These are phyloP conservation scores for Eutrema salsugineum DNA, from an alignment of 441 rosid genomes.

Conservation along the genomic window DNA sequence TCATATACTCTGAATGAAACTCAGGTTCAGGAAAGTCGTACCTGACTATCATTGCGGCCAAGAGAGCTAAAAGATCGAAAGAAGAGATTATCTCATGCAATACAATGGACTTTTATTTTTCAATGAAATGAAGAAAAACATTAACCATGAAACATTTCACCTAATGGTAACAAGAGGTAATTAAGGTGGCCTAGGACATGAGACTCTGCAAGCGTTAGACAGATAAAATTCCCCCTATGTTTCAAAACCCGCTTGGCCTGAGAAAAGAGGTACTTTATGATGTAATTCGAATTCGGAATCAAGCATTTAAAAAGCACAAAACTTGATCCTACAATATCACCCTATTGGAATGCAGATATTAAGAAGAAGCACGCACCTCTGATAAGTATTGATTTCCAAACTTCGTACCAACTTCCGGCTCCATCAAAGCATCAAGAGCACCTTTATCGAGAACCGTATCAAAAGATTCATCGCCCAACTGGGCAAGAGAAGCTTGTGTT, in stretches of 20 bases:
- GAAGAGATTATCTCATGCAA: constrained; percentile 48
- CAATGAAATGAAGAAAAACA: neutral
- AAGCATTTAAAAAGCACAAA: neutral
- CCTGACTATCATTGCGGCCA: constrained; percentile 54
- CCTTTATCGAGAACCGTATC: constrained; percentile 87
- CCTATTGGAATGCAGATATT: neutral
- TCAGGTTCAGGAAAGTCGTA: constrained; percentile 12
- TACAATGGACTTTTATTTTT: constrained; percentile 47
- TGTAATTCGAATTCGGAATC: neutral
- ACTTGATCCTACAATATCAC: constrained; percentile 2
- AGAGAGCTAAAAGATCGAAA: constrained; percentile 42
- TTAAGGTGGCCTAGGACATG: constrained; percentile 63
- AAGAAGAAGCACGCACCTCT: constrained; percentile 49
- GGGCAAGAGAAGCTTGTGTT: neutral
- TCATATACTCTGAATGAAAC: neutral
- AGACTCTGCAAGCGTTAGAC: constrained; percentile 83
- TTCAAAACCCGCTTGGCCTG: constrained; percentile 82
- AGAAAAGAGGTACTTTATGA: constrained; percentile 14
- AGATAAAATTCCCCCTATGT: constrained; percentile 72
- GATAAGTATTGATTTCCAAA: constrained; percentile 72
- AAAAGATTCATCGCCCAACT: constrained; percentile 61
- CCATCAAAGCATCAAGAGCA: constrained; percentile 98
- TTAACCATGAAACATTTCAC: too few relatives aligned
- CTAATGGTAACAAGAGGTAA: neutral
- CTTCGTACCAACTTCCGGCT: constrained; percentile 73